phyloP scores from a whole-genome alignment of 2,329 filamentous ascomycete species.

The Penicillium sp. region DNA sequence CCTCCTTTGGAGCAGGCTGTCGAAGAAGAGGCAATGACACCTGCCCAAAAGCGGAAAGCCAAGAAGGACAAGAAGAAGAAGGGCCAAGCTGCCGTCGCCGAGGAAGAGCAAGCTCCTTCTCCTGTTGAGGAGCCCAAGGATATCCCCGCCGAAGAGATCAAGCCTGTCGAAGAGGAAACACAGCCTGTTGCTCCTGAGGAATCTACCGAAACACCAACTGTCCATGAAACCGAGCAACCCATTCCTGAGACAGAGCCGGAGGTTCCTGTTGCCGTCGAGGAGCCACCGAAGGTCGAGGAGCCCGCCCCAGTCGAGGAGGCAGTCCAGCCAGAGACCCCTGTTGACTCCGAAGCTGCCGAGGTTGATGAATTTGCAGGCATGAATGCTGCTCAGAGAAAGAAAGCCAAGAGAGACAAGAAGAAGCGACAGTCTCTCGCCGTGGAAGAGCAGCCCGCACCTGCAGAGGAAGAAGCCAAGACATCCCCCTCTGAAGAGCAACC shows the following conservation, averaged over 20 bases:
- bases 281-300: not conserved
- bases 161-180: not conserved
- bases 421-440: conserved; percentile 6
- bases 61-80: conserved; percentile 27
- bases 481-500: not conserved
- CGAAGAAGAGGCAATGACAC: conserved; percentile 13
- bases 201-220: not conserved
- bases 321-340: not conserved
- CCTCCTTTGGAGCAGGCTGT: not conserved
- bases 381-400: conserved; percentile 32
- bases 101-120: not conserved
- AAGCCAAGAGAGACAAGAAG: conserved; percentile 41
- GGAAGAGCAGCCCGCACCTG: not conserved
- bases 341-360: not conserved
- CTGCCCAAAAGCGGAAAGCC: conserved; percentile 19
- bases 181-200: not conserved
- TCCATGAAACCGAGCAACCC: not conserved
- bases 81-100: conserved; percentile 19
- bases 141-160: not conserved
- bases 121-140: conserved; percentile 1
- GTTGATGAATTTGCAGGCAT: conserved; percentile 3
- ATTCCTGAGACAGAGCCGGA: not conserved
- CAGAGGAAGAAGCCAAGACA: not conserved
- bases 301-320: not conserved
- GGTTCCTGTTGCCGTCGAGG: not conserved